Conservation (phyloP, 2,329 filamentous ascomycete species). For the Pseudocercospora musae region DNA sequence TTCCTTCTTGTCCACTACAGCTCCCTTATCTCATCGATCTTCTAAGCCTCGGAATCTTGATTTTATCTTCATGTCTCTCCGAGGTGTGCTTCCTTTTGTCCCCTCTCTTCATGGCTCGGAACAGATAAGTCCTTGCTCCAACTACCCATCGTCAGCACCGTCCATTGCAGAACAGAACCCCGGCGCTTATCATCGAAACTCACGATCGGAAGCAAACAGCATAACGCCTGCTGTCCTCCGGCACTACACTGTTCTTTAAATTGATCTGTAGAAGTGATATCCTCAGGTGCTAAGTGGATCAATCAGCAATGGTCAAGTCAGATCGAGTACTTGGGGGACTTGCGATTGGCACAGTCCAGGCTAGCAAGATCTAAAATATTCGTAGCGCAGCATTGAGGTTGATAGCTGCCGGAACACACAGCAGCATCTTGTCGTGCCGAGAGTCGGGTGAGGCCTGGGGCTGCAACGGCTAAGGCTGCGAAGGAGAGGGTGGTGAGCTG, state of each 20-base stretch:
- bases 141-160: neutral
- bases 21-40: neutral
- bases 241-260: neutral
- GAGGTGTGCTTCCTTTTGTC: too few species aligned
- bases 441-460: neutral
- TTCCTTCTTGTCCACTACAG: too few species aligned
- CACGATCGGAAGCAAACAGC: slow-evolving; percentile 2
- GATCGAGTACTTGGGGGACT: neutral
- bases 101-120: neutral
- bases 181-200: neutral
- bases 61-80: too few species aligned
- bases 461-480: neutral
- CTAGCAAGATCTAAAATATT: neutral
- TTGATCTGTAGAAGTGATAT: neutral
- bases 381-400: slow-evolving; percentile 1
- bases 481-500: neutral
- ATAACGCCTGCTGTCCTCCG: neutral
- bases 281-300: neutral
- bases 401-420: neutral
- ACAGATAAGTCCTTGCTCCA: slow-evolving; percentile 4
- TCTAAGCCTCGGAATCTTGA: neutral
- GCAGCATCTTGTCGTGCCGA: neutral
- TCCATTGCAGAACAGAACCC: too few species aligned
- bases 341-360: neutral
- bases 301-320: neutral